Percentiles rank a stretch among this genome's conserved stretches.
phyloP scores from a whole-genome alignment of 768 basidiomycete species.

The Lentinula aciculospora region DNA sequence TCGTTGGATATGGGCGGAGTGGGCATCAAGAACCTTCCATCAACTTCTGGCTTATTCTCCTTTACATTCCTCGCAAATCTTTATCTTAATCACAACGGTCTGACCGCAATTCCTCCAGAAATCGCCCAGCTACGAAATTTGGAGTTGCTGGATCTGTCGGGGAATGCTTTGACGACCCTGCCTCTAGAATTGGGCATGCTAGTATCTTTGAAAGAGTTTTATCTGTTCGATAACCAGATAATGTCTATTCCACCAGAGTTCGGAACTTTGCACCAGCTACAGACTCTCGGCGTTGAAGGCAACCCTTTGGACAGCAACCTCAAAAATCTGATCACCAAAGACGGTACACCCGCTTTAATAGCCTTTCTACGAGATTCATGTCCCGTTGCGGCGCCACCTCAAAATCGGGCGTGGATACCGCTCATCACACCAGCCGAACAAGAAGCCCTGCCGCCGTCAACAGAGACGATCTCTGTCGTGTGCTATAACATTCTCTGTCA shows the following conservation, averaged over 20 bases:
- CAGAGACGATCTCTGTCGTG: slow-evolving; percentile 76
- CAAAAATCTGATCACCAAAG: slow-evolving; percentile 83
- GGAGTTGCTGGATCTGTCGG: slow-evolving; percentile 86
- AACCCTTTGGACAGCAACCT: slow-evolving; percentile 82
- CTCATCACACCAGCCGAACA: slow-evolving; percentile 44
- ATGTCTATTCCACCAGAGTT: slow-evolving; percentile 79
- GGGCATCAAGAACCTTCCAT: slow-evolving; percentile 84
- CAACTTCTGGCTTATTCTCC: slow-evolving; percentile 66
- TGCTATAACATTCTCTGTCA: slow-evolving; percentile 96
- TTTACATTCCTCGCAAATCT: slow-evolving; percentile 94
- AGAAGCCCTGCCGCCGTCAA: slow-evolving; percentile 47
- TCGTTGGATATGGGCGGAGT: slow-evolving; percentile 97
- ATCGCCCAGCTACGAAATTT: slow-evolving; percentile 83
- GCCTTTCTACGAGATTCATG: slow-evolving; percentile 91
- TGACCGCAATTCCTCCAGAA: slow-evolving; percentile 72
- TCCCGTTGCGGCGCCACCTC: slow-evolving; percentile 75
- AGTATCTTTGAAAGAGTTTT: slow-evolving; percentile 83
- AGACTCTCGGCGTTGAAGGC: slow-evolving; percentile 94
- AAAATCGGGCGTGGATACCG: slow-evolving; percentile 72
- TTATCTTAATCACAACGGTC: slow-evolving; percentile 93
- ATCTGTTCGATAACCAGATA: slow-evolving; percentile 95
- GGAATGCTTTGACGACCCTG: slow-evolving; percentile 72
- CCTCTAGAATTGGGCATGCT: slow-evolving; percentile 91
- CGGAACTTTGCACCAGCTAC: slow-evolving; percentile 87
- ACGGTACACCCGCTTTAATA: slow-evolving; percentile 88